phyloP scores from a whole-genome alignment of 164 flowering plant genomes.

The Pachysandra terminalis region DNA sequence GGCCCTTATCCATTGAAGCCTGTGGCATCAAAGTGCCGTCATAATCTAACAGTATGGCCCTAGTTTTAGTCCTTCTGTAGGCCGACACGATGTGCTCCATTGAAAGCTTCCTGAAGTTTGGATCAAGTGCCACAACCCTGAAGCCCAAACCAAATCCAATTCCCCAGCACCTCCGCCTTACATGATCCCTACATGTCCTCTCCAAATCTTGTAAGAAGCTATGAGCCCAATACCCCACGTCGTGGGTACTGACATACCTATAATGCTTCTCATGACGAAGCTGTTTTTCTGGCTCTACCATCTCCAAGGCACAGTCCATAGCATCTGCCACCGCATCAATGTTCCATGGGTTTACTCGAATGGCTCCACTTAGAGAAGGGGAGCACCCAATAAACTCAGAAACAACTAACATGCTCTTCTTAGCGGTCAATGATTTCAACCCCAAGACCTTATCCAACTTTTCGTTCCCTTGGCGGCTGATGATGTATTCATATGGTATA shows the following conservation, averaged over 20 bases:
- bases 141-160: constrained; percentile 72
- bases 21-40: constrained; percentile 82
- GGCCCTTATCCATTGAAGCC: constrained; percentile 56
- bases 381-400: constrained; percentile 84
- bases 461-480: constrained; percentile 61
- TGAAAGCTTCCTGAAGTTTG: constrained; percentile 59
- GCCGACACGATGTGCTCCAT: constrained; percentile 72
- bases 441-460: constrained; percentile 49
- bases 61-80: constrained; percentile 48
- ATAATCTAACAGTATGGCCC: constrained; percentile 79
- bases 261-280: constrained; percentile 75
- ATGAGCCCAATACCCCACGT: constrained; percentile 71
- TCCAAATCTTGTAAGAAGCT: constrained; percentile 68
- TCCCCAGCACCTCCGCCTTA: constrained; percentile 57
- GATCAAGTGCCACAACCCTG: constrained; percentile 71
- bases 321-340: constrained; percentile 74
- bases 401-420: constrained; percentile 72
- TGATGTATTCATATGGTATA: constrained; percentile 67
- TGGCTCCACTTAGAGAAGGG: constrained; percentile 79
- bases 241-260: constrained; percentile 69
- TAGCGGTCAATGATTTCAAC: constrained; percentile 29
- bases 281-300: constrained; percentile 61
- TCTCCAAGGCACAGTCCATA: constrained; percentile 54
- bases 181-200: constrained; percentile 62
- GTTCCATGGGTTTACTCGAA: constrained; percentile 79